Evolutionary conservation across 495 filamentous ascomycete genomes (phyloP).

Genomic region (Amphirosellinia nigrospora): DNA sequence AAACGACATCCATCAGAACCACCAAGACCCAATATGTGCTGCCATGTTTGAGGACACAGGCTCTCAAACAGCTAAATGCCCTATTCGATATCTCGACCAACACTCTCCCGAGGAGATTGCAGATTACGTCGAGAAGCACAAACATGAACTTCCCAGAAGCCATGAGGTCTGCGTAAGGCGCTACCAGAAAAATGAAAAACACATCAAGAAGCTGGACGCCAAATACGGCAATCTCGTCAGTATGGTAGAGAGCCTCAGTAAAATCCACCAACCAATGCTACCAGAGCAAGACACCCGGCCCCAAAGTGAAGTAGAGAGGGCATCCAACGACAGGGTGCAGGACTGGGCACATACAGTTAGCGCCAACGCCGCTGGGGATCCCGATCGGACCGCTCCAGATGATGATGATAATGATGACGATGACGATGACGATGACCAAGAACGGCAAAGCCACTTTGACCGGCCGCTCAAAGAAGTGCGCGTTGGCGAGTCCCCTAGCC

Average conservation of each 20-base stretch:
- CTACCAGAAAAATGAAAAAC: slow-evolving; percentile 81
- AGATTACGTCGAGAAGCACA: slow-evolving; percentile 86
- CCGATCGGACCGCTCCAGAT: slow-evolving; percentile 41
- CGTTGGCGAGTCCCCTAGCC: slow-evolving; percentile 85
- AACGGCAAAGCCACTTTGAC: slow-evolving; percentile 72
- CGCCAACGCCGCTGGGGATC: slow-evolving; percentile 40
- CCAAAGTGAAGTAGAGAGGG: slow-evolving; percentile 51
- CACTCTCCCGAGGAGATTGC: slow-evolving; percentile 92
- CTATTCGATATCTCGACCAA: slow-evolving; percentile 86
- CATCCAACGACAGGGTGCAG: slow-evolving; percentile 70
- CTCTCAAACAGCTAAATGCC: slow-evolving; percentile 70
- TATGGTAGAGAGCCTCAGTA: slow-evolving; percentile 86
- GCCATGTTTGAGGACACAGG: slow-evolving; percentile 60
- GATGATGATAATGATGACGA: slow-evolving; percentile 50
- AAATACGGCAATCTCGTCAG: slow-evolving; percentile 89
- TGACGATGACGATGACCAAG: slow-evolving; percentile 50
- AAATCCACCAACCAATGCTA: slow-evolving; percentile 82
- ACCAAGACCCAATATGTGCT: slow-evolving; percentile 64
- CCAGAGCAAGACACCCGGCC: slow-evolving; percentile 62
- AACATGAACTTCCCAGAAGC: slow-evolving; percentile 87
- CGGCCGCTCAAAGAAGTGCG: slow-evolving; percentile 80
- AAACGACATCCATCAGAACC: slow-evolving; percentile 19
- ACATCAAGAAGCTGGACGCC: slow-evolving; percentile 82
- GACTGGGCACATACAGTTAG: slow-evolving; percentile 81
- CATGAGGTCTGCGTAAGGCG: slow-evolving; percentile 89